Percentiles rank a stretch among this genome's conserved stretches.
Evolutionary conservation across 2,329 filamentous ascomycete genomes (phyloP).

Genomic region (Pseudopyrenochaeta lycopersici): DNA sequence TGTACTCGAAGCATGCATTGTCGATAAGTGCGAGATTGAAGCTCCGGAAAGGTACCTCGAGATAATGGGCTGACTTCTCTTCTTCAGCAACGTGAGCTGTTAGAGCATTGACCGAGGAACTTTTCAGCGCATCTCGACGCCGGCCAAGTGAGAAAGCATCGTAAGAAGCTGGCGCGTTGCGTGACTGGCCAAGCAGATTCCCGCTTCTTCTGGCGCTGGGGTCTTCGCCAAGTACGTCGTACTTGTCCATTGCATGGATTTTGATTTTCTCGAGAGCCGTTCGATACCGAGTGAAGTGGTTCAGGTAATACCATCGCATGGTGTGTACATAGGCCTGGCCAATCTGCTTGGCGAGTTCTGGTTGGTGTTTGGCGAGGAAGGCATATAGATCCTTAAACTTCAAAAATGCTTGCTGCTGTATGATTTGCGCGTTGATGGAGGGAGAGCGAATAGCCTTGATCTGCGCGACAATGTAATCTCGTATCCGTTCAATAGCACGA

Average conservation of each 20-base stretch:
- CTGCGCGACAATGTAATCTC: conserved; percentile 92
- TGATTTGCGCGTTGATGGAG: conserved; percentile 95
- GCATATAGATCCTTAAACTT: conserved; percentile 87
- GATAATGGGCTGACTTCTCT: conserved; percentile 82
- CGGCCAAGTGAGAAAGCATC: conserved; percentile 91
- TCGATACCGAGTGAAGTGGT: conserved; percentile 88
- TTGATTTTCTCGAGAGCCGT: conserved; percentile 85
- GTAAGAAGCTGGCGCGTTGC: conserved; percentile 67
- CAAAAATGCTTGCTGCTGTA: conserved; percentile 91
- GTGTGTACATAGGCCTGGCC: conserved; percentile 95
- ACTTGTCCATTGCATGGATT: conserved; percentile 81
- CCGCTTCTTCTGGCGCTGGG: conserved; percentile 71
- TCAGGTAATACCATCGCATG: conserved; percentile 97
- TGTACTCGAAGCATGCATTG: conserved; percentile 94
- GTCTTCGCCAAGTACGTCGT: conserved; percentile 84
- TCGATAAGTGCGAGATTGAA: conserved; percentile 95
- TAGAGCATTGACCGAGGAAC: conserved; percentile 76
- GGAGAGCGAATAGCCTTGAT: conserved; percentile 94
- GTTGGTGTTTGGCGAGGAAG: conserved; percentile 84
- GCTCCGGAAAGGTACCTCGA: conserved; percentile 90
- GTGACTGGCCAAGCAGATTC: conserved; percentile 37
- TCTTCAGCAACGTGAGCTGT: conserved; percentile 93
- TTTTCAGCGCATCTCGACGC: conserved; percentile 81
- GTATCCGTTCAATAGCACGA: conserved; percentile 91
- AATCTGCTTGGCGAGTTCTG: conserved; percentile 87